Evolutionary conservation across 495 filamentous ascomycete genomes (phyloP), one percentile per base, ranked within the genome.

Genomic region (Hamigera avellanea): DNA sequence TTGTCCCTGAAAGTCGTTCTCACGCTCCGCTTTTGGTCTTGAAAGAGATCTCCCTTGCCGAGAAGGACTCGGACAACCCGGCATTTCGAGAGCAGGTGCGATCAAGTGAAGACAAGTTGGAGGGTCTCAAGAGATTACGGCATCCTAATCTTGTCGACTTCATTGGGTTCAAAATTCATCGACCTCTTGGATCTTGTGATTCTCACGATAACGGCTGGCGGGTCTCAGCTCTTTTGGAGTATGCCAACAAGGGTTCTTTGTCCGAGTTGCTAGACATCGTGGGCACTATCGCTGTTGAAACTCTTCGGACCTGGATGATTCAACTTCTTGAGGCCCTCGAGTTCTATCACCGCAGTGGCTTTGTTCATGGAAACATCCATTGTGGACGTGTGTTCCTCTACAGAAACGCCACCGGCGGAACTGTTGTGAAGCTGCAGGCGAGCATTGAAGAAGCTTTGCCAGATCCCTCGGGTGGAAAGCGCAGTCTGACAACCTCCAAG

Each of bases 241-340:
- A 82, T 44, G 79, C 81, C 1, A 79, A 83, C 21, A 87, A 83
- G 54, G 86, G 87, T 0, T 82, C 91, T 1, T 61, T 98, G 2
- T 71, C 77, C 2, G 86, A 95, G 34, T 64, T 91, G 12, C 66
- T 98, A 33, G 81, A 85, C 26, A 69, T 87, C 33, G 74, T 83
- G 19, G 82, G 78, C 19, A 70, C 70, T n/a, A 58, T 94, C 28
- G 73, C 78, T 19, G 69, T 80, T 25, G 73, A 73, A 41, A 83
- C 77, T 45, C 75, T 82, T 26, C 78, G 86, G 32, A 72, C 82
- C 34, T 95, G 86, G 83, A 86, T 83, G 29, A 79, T 85, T 32
- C 82, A 89, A 44, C 66, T 98, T n/a, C 76, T 98, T 17, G 84
- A 95, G 54, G 91, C 77, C 0, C 67, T 96, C 19, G 84, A 87